phyloP scores from a whole-genome alignment of 192 early-diverging fungal species.

The Mortierella hygrophila region DNA sequence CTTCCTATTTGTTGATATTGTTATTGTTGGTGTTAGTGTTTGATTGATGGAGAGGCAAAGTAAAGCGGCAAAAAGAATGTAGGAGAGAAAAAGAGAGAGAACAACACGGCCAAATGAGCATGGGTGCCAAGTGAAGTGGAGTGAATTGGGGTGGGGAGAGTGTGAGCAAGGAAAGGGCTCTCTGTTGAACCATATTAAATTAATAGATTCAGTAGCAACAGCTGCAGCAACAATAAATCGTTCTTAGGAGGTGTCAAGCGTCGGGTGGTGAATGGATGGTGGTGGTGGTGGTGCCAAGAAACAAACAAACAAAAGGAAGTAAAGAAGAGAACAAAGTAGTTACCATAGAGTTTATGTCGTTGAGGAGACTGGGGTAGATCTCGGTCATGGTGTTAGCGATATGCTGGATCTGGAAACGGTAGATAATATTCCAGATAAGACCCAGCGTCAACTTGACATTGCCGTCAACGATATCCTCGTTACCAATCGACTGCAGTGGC shows the following conservation, averaged over 20 bases:
- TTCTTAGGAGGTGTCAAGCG: not conserved
- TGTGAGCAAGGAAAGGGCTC: not conserved
- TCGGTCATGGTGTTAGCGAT: constrained; percentile 56
- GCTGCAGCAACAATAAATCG: not conserved
- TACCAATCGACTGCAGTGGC: constrained; percentile 74
- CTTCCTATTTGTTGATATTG: not conserved
- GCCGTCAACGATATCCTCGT: constrained; percentile 85
- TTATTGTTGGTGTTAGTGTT: not conserved
- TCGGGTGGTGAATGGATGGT: not conserved
- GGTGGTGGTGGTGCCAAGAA: not conserved
- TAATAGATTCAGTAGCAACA: constrained; percentile 16
- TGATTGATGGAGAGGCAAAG: not conserved
- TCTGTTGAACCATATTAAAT: constrained; percentile 41
- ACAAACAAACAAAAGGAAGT: not conserved
- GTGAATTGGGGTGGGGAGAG: not conserved
- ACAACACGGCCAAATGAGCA: not conserved
- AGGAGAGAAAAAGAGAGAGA: not conserved
- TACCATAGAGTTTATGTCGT: constrained; percentile 53
- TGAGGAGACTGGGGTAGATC: constrained; percentile 44
- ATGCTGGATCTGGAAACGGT: constrained; percentile 67
- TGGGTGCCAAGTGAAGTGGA: not conserved
- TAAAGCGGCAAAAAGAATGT: not conserved
- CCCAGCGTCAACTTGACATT: constrained; percentile 76
- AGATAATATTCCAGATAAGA: constrained; percentile 67
- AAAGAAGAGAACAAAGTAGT: not conserved